These are phyloP conservation scores for Adenanthera pavonina DNA, from an alignment of 306 rosid species.

Conservation along the genomic window DNA sequence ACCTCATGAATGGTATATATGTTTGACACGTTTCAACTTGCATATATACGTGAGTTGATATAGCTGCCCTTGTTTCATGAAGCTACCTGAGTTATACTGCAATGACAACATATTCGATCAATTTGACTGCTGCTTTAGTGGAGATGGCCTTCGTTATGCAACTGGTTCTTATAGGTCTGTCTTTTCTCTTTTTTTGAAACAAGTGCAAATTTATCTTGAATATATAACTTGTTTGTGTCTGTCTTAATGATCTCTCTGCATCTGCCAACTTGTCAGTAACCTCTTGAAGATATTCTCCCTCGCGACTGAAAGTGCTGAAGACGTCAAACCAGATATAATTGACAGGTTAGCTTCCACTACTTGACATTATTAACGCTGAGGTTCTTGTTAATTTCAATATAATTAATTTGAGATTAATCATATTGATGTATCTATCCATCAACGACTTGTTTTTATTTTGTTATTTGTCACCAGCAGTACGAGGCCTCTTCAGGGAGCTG, in stretches of 20 bases:
- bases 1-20: neutral
- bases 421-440: neutral
- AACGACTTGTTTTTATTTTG: neutral
- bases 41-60: neutral
- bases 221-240: constrained; percentile 20
- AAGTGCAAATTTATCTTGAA: constrained; percentile 7
- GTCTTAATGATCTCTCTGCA: neutral
- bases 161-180: constrained; percentile 75
- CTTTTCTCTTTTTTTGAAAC: constrained; percentile 32
- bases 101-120: constrained; percentile 70
- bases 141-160: constrained; percentile 69
- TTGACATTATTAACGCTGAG: neutral
- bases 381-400: neutral
- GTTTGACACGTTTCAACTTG: too few relatives aligned
- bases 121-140: constrained; percentile 70
- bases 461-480: constrained; percentile 17
- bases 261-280: constrained; percentile 52
- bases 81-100: constrained; percentile 65
- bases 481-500: constrained; percentile 43
- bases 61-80: constrained; percentile 23
- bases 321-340: constrained; percentile 54
- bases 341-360: constrained; percentile 41
- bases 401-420: neutral
- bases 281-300: constrained; percentile 56
- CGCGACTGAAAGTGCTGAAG: constrained; percentile 54